A percentile compares a stretch with the other conserved stretches of the same genome.
These are phyloP conservation scores for Aspergillus alliaceus DNA, from an alignment of 2,329 filamentous ascomycete species.

Conservation along the genomic window DNA sequence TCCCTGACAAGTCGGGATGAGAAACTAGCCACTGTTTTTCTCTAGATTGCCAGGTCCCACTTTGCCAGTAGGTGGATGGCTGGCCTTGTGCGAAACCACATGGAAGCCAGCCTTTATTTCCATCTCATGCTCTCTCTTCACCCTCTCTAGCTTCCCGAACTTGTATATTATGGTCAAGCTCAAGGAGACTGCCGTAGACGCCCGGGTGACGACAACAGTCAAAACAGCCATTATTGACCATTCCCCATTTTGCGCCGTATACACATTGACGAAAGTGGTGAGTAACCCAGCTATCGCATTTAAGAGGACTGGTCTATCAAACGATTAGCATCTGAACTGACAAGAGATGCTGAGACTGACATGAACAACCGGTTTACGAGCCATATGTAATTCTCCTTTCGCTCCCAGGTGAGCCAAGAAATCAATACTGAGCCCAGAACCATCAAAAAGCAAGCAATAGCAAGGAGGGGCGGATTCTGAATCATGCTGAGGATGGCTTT, in stretches of 20 bases:
- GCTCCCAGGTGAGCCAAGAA: conserved; percentile 44
- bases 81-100: too few species aligned
- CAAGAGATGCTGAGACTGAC: too few species aligned
- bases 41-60: too few species aligned
- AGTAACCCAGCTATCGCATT: conserved; percentile 54
- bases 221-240: conserved; percentile 47
- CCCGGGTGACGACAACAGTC: conserved; percentile 38
- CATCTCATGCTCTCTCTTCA: conserved; percentile 32
- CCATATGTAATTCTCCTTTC: conserved; percentile 56
- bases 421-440: conserved; percentile 44
- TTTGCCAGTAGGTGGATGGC: too few species aligned
- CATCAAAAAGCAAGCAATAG: conserved; percentile 47
- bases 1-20: too few species aligned
- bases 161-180: conserved; percentile 39
- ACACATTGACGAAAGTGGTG: conserved; percentile 52
- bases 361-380: conserved; percentile 54
- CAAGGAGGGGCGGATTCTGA: conserved; percentile 44
- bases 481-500: conserved; percentile 27
- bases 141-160: conserved; percentile 32
- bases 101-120: too few species aligned
- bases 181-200: conserved; percentile 18
- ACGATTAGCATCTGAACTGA: too few species aligned
- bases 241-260: conserved; percentile 47
- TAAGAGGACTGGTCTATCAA: conserved; percentile 35
- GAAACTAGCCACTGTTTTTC: too few species aligned